A percentile compares a stretch with the other conserved stretches of the same genome.
Evolutionary conservation across 371 early-diverging fungal species (phyloP).

Genomic region (Funneliformis caledonium): DNA sequence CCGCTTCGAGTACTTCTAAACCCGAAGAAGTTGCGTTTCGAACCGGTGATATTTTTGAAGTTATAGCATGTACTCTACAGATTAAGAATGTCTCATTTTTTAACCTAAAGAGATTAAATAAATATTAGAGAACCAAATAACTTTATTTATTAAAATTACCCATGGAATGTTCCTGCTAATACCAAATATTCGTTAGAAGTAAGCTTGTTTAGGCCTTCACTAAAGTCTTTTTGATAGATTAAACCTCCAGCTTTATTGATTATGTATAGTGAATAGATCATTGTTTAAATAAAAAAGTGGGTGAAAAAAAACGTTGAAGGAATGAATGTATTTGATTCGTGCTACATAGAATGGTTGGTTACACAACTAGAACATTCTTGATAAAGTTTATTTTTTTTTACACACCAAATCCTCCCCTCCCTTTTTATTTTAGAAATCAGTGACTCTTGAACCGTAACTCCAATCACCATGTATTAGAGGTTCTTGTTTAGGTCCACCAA

Average conservation of each 20-base stretch:
- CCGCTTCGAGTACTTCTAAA: constrained; percentile 90
- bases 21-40: constrained; percentile 72
- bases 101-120: not conserved
- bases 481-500: constrained; percentile 84
- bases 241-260: constrained; percentile 98
- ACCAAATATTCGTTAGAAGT: constrained; percentile 95
- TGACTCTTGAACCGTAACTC: constrained; percentile 86
- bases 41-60: constrained; percentile 90
- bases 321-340: not conserved
- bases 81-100: not conserved
- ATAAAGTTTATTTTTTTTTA: too few species aligned
- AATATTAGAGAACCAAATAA: not conserved
- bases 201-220: constrained; percentile 78
- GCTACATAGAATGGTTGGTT: not conserved
- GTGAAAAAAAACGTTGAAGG: not conserved
- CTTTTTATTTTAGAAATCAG: constrained; percentile 65
- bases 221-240: constrained; percentile 91
- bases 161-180: constrained; percentile 96
- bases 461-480: constrained; percentile 90
- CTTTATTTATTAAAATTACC: constrained; percentile 52
- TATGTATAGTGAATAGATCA: constrained; percentile 92
- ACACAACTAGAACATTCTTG: not conserved
- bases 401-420: too few species aligned
- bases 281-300: constrained; percentile 42
- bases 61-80: constrained; percentile 92